phyloP scores from a whole-genome alignment of 257 asterid genomes.

The Galeopsis tetrahit region DNA sequence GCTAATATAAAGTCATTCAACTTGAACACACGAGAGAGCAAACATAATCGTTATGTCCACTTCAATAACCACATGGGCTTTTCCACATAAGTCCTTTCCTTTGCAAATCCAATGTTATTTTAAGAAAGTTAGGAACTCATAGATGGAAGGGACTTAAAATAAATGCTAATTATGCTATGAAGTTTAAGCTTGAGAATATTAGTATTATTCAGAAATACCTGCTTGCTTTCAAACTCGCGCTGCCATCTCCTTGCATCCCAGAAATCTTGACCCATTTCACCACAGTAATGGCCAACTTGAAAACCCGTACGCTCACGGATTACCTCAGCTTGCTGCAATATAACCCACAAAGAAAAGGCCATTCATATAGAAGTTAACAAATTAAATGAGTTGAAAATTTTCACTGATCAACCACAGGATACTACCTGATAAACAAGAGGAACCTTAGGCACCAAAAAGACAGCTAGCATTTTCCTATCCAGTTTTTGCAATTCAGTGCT shows the following conservation, averaged over 20 bases:
- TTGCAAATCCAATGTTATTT: slow-evolving; percentile 20
- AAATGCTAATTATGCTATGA: not conserved
- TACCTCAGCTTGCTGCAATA: slow-evolving; percentile 97
- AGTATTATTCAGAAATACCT: slow-evolving; percentile 53
- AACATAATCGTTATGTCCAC: slow-evolving; percentile 1
- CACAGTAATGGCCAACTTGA: slow-evolving; percentile 98
- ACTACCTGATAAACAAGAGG: slow-evolving; percentile 98
- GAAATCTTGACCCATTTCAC: slow-evolving; percentile 99
- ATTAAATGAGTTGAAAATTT: slow-evolving; percentile 23
- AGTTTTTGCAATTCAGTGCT: slow-evolving; percentile 62
- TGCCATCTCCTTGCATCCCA: slow-evolving; percentile 99
- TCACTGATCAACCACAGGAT: slow-evolving; percentile 16
- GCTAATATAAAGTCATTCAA: slow-evolving; percentile 4
- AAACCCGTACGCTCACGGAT: slow-evolving; percentile 89
- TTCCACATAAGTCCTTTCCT: not conserved
- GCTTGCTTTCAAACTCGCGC: slow-evolving; percentile 91
- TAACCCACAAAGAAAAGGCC: slow-evolving; percentile 12
- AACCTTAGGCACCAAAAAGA: slow-evolving; percentile 97
- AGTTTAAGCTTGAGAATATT: slow-evolving; percentile 19
- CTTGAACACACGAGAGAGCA: not conserved
- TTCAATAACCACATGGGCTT: slow-evolving; percentile 22
- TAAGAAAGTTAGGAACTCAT: slow-evolving; percentile 2
- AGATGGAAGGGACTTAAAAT: slow-evolving; percentile 19
- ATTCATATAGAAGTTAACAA: slow-evolving; percentile 29
- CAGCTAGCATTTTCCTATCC: slow-evolving; percentile 88